Conservation (phyloP, 2,329 filamentous ascomycete genomes). For the Trichophyton schoenleinii region DNA sequence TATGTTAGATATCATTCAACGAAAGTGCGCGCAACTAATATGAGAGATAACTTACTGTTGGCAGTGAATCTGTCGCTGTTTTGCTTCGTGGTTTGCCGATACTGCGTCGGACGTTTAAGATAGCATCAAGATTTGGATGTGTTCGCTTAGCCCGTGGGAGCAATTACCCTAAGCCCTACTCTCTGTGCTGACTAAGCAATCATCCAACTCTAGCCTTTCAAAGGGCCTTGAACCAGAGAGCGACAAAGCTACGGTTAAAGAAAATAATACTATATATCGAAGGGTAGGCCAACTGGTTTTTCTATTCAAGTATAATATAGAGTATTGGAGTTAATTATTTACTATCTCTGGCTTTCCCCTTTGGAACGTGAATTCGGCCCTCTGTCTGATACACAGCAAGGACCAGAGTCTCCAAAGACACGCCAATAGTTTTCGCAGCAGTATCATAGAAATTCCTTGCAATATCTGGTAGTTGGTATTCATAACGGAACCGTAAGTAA, state of each 20-base stretch:
- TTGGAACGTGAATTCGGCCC: slow-evolving; percentile 21
- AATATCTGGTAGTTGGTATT: slow-evolving; percentile 35
- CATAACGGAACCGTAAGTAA: slow-evolving; percentile 39
- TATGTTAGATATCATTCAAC: slow-evolving; percentile 34
- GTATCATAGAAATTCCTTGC: slow-evolving; percentile 40
- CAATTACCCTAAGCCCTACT: slow-evolving; percentile 32
- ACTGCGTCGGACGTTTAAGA: slow-evolving; percentile 15
- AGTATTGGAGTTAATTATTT: neutral
- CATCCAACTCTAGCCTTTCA: too few relatives aligned
- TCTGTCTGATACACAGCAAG: slow-evolving; percentile 41
- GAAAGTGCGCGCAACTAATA: neutral
- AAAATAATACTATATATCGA: too few relatives aligned
- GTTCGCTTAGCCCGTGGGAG: slow-evolving; percentile 33
- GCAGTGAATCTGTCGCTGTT: slow-evolving; percentile 25
- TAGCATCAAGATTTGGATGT: slow-evolving; percentile 23
- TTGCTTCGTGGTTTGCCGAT: slow-evolving; percentile 21
- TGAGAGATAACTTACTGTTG: slow-evolving; percentile 31
- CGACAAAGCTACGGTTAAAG: too few relatives aligned
- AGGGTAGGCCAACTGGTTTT: neutral
- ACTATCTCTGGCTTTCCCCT: neutral
- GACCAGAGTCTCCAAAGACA: slow-evolving; percentile 40
- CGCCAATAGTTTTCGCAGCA: slow-evolving; percentile 38
- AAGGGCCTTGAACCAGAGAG: too few relatives aligned
- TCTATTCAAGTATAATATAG: neutral
- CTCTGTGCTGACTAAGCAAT: neutral